Evolutionary conservation across 2,329 filamentous ascomycete genomes (phyloP).

Genomic region (Fusarium odoratissimum): DNA sequence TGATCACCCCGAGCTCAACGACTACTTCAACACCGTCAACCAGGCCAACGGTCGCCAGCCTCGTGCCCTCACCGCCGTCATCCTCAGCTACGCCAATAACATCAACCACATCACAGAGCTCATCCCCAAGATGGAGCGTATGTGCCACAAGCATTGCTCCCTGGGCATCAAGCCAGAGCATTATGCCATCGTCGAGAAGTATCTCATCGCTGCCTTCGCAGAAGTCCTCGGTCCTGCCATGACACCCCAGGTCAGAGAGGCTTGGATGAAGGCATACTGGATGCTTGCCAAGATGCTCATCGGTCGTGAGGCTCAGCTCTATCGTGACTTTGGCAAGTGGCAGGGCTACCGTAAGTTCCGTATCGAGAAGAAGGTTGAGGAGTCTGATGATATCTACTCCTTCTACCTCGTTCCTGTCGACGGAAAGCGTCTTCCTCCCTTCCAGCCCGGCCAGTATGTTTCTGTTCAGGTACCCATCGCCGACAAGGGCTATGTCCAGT

Average conservation of each 20-base stretch:
- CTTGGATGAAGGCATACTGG: constrained; percentile 79
- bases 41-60: constrained; percentile 52
- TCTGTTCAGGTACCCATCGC: constrained; percentile 70
- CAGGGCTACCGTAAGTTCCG: constrained; percentile 74
- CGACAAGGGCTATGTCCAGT: constrained; percentile 68
- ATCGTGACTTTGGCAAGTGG: constrained; percentile 72
- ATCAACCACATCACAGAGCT: constrained; percentile 72
- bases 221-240: constrained; percentile 73
- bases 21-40: constrained; percentile 72
- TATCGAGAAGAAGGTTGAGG: constrained; percentile 72
- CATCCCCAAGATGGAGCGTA: constrained; percentile 64
- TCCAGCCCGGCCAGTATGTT: constrained; percentile 78
- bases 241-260: constrained; percentile 71
- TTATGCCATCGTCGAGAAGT: constrained; percentile 76
- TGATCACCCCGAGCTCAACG: constrained; percentile 73
- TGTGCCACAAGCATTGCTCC: constrained; percentile 79
- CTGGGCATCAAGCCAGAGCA: constrained; percentile 75
- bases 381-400: constrained; percentile 75
- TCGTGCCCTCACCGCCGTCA: constrained; percentile 53
- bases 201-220: constrained; percentile 74
- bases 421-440: constrained; percentile 68
- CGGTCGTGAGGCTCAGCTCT: constrained; percentile 71
- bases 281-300: constrained; percentile 80
- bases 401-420: constrained; percentile 77
- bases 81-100: constrained; percentile 77